These are phyloP conservation scores for Brettanomyces sp. DNA, from an alignment of 805 yeast species.

Conservation along the genomic window DNA sequence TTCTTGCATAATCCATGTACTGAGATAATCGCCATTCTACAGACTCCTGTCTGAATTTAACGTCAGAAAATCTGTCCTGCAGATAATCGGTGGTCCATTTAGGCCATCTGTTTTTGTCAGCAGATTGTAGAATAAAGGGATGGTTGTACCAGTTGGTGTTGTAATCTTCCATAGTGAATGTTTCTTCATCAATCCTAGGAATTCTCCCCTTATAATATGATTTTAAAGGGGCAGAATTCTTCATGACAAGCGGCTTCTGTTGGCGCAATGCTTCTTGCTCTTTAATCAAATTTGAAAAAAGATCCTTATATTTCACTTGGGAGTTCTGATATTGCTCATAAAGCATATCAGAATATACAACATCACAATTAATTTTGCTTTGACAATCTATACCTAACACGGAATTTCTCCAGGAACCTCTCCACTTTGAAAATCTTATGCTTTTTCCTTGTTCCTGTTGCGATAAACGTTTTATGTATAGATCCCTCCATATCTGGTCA, in stretches of 20 bases:
- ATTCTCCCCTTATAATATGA: conserved; percentile 28
- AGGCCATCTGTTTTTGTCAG: conserved; percentile 41
- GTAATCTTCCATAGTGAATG: conserved; percentile 38
- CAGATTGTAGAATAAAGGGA: conserved; percentile 42
- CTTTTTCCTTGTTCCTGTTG: neutral
- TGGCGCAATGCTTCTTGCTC: conserved; percentile 28
- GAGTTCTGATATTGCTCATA: conserved; percentile 81
- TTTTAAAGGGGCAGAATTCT: conserved; percentile 3
- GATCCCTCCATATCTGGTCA: conserved; percentile 74
- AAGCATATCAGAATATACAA: conserved; percentile 66
- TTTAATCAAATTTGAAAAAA: conserved; percentile 39
- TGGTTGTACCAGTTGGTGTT: conserved; percentile 30
- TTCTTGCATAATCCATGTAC: conserved; percentile 50
- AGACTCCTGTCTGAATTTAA: conserved; percentile 72
- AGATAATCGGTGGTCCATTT: conserved; percentile 48
- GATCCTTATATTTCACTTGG: conserved; percentile 46
- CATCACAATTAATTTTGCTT: conserved; percentile 31
- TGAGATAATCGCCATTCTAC: conserved; percentile 66
- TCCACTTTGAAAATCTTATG: conserved; percentile 37
- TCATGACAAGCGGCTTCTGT: conserved; percentile 7
- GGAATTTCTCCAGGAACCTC: conserved; percentile 75
- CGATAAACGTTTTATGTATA: conserved; percentile 29
- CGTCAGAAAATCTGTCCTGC: conserved; percentile 44
- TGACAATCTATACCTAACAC: conserved; percentile 32
- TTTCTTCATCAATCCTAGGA: conserved; percentile 39